Base-by-base conservation (phyloP, 257 asterid species). In the Fraxinus excelsior region DNA sequence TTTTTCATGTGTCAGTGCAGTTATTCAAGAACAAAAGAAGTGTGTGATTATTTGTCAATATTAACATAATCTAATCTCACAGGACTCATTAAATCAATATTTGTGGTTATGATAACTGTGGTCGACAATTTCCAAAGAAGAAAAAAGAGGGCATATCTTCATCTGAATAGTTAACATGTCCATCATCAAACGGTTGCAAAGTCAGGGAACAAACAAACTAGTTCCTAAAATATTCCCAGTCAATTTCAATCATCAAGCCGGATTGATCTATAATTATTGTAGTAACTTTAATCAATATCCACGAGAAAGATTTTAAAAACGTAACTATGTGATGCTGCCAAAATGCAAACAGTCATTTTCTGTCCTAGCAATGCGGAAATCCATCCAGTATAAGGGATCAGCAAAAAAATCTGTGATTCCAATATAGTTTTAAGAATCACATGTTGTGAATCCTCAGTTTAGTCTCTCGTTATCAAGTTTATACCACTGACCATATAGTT, bases 351-450 rank as follows among this genome's bases (percentile, higher is more conserved):
- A 69, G 58, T 72, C 34, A 37, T 37, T 49, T n/a, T 11, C 71
- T 35, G 28, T 80, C 75, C 71, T 62, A 66, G 34, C 64, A 64
- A 79, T 31, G 51, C 1, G 26, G 71, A 69, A 49, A 68, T 65
- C 68, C 0, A 49, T 5, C 13, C 49, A 26, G 49, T 46, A 68
- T 10, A 14, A 16, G 51, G 80, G 11, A 66, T 69, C 51, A 37
- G 62, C 42, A 56, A 56, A 42, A 56, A 0, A 6, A 18, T 19
- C 65, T 56, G 4, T 12, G 29, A 58, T 31, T 25, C 46, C 62
- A 18, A 72, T 64, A 72, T 8, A 14, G 75, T 71, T 70, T 58
- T 71, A 37, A 67, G 74, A 71, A 67, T 40, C 38, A 78, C 46
- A 75, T 28, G 34, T 37, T 19, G 71, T 31, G 42, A 37, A 66